These are phyloP conservation scores for Cercospora brassicicola DNA, from an alignment of 2,329 filamentous ascomycete genomes.

Conservation along the genomic window DNA sequence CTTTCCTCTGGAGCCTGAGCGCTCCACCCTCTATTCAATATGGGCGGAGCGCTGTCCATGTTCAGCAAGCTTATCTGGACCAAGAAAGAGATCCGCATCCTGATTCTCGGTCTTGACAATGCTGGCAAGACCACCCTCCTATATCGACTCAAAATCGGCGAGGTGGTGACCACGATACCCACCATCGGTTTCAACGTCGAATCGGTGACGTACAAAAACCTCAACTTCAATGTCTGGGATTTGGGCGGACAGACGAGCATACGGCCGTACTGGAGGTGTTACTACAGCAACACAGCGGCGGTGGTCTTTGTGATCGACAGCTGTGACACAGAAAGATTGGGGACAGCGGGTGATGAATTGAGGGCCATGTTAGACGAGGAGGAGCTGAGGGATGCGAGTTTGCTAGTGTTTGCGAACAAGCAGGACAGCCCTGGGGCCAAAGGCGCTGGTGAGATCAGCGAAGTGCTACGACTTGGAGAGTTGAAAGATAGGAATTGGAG, in stretches of 20 bases:
- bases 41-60: constrained; percentile 59
- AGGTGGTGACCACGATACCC: constrained; percentile 97
- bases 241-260: constrained; percentile 98
- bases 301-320: constrained; percentile 99
- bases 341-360: constrained; percentile 89
- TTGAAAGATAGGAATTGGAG: constrained; percentile 97
- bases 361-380: constrained; percentile 96
- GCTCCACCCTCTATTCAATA: constrained; percentile 36
- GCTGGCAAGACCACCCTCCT: constrained; percentile 96
- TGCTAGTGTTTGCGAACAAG: constrained; percentile 98
- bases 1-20: constrained; percentile 14
- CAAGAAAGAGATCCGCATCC: constrained; percentile 96
- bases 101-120: constrained; percentile 75
- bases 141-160: constrained; percentile 94
- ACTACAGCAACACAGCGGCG: constrained; percentile 97
- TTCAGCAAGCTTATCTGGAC: constrained; percentile 75
- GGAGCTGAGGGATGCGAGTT: constrained; percentile 85
- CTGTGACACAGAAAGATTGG: constrained; percentile 92
- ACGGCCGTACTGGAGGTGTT: constrained; percentile 97
- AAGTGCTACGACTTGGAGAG: constrained; percentile 85
- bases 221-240: constrained; percentile 99
- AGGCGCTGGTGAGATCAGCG: constrained; percentile 93
- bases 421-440: constrained; percentile 97
- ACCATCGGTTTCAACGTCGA: constrained; percentile 99
- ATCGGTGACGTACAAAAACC: constrained; percentile 95